phyloP scores from a whole-genome alignment of 2,329 filamentous ascomycete species.

The Huntiella bhutanensis region DNA sequence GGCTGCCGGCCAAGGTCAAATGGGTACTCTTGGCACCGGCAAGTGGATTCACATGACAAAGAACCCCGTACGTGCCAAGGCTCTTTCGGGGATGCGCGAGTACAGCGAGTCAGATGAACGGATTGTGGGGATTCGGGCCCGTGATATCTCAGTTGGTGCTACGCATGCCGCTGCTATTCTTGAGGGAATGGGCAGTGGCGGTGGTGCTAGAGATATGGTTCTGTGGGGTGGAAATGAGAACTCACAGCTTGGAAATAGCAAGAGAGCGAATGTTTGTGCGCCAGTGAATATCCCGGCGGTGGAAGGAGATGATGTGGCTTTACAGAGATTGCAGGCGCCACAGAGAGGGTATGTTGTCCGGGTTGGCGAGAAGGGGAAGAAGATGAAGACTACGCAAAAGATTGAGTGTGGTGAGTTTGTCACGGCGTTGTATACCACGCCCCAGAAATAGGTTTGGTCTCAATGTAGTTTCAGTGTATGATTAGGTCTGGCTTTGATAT shows the following conservation, averaged over 20 bases:
- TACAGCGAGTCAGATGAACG: slow-evolving; percentile 56
- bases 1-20: slow-evolving; percentile 72
- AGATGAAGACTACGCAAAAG: slow-evolving; percentile 62
- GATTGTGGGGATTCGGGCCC: slow-evolving; percentile 59
- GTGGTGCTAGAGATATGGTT: slow-evolving; percentile 58
- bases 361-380: slow-evolving; percentile 40
- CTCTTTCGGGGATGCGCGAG: slow-evolving; percentile 67
- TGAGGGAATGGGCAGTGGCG: slow-evolving; percentile 46
- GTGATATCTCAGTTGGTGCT: slow-evolving; percentile 52
- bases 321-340: slow-evolving; percentile 63
- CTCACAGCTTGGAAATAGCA: slow-evolving; percentile 84
- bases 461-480: not conserved
- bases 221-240: slow-evolving; percentile 94
- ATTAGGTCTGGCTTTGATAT: not conserved
- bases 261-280: slow-evolving; percentile 56
- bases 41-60: slow-evolving; percentile 77
- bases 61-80: slow-evolving; percentile 60
- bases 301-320: slow-evolving; percentile 40
- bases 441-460: not conserved
- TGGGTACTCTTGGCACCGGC: slow-evolving; percentile 65
- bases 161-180: slow-evolving; percentile 71
- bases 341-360: slow-evolving; percentile 53
- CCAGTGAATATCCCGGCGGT: slow-evolving; percentile 66
- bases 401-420: slow-evolving; percentile 72
- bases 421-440: slow-evolving; percentile 60